Base-by-base conservation (phyloP, 2,329 filamentous ascomycete genomes). In the Ceratocystis variospora region DNA sequence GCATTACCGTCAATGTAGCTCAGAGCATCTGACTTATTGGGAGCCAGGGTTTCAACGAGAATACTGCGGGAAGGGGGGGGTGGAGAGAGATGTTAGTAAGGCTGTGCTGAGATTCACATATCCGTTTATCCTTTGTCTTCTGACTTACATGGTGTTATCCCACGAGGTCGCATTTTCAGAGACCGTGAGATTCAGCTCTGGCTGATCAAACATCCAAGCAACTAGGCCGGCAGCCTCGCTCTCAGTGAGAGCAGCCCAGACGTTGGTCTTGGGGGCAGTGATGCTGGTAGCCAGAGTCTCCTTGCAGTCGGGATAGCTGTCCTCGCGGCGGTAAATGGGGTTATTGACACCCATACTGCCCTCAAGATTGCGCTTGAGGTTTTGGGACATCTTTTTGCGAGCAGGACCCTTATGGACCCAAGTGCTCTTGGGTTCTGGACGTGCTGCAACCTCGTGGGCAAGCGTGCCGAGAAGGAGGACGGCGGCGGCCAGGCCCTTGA, bases 21-120 rank as follows among this genome's bases (percentile, higher is more conserved):
- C 6, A 81, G 70, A 0, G 75, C 78, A 57, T 75, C 74, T 0
- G 76, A 75, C 70, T 82, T 82, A 72, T 82, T 82, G 6, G 77
- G 73, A 41, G 75, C 77, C 1, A 82, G 72, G 0, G 77, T 76
- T 68, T 81, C 79, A 22, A 81, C 62, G 15, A 68, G 65, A 22
- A 68, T 61, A 31, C 67, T 68, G 25, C 12, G 4, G 37, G 8
- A 8, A 3, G 33, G 33, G 33, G 10, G 2, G 10, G 22, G n/a
- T n/a, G n/a, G 28, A 1, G 45, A 15, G 17, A 19, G 5, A 45
- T 55, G 48, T 53, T 59, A 61, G 28, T 50, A 19, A 22, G n/a
- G 5, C 45, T 48, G 45, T 48, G 46, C 2, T 19, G 1, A n/a
- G 19, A 3, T 19, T 17, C 46, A 10, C 46, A 8, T 10, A 5